These are phyloP conservation scores for Aspergillus floridensis DNA, from an alignment of 2,329 filamentous ascomycete genomes.

Conservation along the genomic window DNA sequence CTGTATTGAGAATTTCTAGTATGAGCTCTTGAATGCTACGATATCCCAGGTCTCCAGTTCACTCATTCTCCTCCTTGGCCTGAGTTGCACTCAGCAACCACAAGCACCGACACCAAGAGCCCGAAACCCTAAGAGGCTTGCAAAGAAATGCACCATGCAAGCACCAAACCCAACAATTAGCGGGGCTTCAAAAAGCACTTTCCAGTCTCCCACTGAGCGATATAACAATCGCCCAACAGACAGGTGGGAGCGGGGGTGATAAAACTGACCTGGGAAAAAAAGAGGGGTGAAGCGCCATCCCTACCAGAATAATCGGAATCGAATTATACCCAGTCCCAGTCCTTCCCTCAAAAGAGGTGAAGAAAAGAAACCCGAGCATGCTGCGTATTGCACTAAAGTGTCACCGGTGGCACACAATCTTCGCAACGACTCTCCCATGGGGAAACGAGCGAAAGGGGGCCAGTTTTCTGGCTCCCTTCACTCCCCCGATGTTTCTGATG, in stretches of 20 bases:
- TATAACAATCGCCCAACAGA: constrained; percentile 2
- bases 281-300: constrained; percentile 66
- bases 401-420: constrained; percentile 70
- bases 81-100: neutral
- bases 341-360: constrained; percentile 11
- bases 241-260: constrained; percentile 9
- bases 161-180: constrained; percentile 35
- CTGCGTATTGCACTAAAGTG: constrained; percentile 97
- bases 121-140: constrained; percentile 10
- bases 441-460: constrained; percentile 47
- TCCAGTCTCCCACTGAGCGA: constrained; percentile 22
- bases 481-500: constrained; percentile 86
- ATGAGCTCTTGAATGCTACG: too few species aligned
- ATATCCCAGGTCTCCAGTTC: too few species aligned
- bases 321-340: constrained; percentile 63
- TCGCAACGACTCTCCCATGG: constrained; percentile 92
- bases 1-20: too few species aligned
- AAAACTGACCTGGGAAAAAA: constrained; percentile 51
- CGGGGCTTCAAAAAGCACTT: constrained; percentile 20
- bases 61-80: neutral
- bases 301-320: constrained; percentile 90
- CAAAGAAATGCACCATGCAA: constrained; percentile 12
- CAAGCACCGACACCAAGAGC: neutral
- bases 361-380: constrained; percentile 55
- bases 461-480: constrained; percentile 18